Evolutionary conservation across 2,329 filamentous ascomycete genomes (phyloP), one percentile per base, ranked within the genome.

Genomic region (Aureobasidium sp.): DNA sequence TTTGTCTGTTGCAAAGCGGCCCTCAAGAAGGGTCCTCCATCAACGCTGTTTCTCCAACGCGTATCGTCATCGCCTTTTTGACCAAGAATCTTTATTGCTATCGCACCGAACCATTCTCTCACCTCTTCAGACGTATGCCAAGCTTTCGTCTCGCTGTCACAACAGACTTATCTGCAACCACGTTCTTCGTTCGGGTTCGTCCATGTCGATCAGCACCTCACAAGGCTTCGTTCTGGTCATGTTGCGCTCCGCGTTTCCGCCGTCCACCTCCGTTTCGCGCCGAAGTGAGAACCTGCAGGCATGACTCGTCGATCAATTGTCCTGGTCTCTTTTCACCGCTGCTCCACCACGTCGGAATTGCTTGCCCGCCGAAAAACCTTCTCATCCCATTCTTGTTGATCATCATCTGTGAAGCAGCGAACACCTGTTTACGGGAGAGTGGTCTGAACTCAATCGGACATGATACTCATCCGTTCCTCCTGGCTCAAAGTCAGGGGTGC

Each of bases 371-470:
- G 54, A 47, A 58, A 54, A 58, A 58, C 11, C 37, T 30, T 39
- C 42, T 58, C 54, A 37, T 54, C 41, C 53, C n/a, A 39, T 44
- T n/a, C 15, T 25, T 48, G 54, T 25, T 58, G 54, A 58, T 47
- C 41, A n/a, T 58, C 54, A 58, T 47, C 42, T 58, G 5, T 37
- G 21, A 45, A 57, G 54, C 29, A 58, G 42, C 54, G 42, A 58
- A 58, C 54, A 44, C 27, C 32, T 21, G 54, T 58, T 48, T 44
- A 37, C 39, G 36, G 39, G 15, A 3, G 11, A 6, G 25, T 48
- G 21, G 42, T 32, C 9, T 29, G 10, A 48, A 58, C 54, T 48
- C 21, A 9, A 10, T 16, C 41, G 42, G 42, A 30, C 42, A 27
- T 5, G 7, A 16, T n/a, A n/a, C n/a, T n/a, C n/a, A 32, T 21